Conservation (phyloP, 176 grass and related monocot species). For the Typha latifolia region DNA sequence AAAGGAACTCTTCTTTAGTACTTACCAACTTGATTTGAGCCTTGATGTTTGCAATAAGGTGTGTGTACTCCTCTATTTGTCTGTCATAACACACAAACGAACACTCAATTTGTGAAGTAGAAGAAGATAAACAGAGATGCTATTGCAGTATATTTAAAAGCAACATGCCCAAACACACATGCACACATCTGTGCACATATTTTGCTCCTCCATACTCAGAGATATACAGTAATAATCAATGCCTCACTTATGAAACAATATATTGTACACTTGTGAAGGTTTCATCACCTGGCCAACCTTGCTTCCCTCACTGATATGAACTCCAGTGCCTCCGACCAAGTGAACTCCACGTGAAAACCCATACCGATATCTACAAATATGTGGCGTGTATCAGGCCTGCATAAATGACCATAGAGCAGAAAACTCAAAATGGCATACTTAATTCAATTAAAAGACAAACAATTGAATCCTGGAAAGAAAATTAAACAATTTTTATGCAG, state of each 20-base stretch:
- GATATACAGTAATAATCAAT: too few species aligned
- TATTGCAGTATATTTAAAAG: not conserved
- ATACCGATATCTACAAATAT: conserved; percentile 92
- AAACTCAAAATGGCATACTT: conserved; percentile 9
- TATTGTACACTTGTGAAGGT: not conserved
- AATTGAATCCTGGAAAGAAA: not conserved
- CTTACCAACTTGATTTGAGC: conserved; percentile 82
- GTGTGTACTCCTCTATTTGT: conserved; percentile 89
- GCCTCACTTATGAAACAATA: too few species aligned
- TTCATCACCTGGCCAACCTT: conserved; percentile 51
- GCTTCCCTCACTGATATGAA: conserved; percentile 89
- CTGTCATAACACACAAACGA: conserved; percentile 29
- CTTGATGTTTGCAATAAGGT: conserved; percentile 74
- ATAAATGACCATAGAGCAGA: conserved; percentile 3
- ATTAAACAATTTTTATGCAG: not conserved
- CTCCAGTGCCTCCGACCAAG: conserved; percentile 72
- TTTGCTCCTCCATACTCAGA: too few species aligned
- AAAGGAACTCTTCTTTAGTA: not conserved
- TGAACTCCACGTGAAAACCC: conserved; percentile 94
- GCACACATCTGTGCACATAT: too few species aligned
- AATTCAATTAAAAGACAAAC: not conserved
- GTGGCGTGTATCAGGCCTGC: conserved; percentile 61
- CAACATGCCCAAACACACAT: too few species aligned
- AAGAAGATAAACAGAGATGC: not conserved
- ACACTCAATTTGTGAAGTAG: not conserved